Base-by-base conservation (phyloP, 768 basidiomycete species). In the Phlegmacium glaucopus region DNA sequence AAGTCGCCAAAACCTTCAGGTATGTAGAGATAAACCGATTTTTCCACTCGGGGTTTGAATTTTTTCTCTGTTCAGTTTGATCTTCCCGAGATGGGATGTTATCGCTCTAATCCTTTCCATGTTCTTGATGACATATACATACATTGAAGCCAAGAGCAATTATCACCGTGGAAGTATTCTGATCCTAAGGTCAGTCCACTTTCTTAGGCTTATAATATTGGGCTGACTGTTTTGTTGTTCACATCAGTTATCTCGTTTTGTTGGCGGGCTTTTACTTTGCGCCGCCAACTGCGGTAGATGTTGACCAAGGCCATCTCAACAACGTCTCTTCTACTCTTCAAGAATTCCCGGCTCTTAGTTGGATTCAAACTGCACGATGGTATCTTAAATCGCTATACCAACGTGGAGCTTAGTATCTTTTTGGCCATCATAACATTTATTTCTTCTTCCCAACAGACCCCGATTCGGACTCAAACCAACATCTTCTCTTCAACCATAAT, bases 61-160 rank as follows among this genome's bases (percentile, higher is more conserved):
- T 46, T 4, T 42, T 28, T 44, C 46, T 46, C 35, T 39, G 12
- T 17, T 8, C 60, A 98, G 94, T 16, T 80, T 99, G 45, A 93
- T 98, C 49, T 96, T 99, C 79, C 96, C 96, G 1, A 83, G 94
- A 55, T 99, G 95, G 95, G 96, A 99, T 62, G 92, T 94, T 41
- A 83, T 98, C 56, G 87, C 85, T 22, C 86, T 98, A 61, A 88
- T 98, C 55, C 78, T 99, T 38, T 91, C 94, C 0, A 94, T 99
- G 71, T 99, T 98, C 77, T 68, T 98, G 53, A 82, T 99, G 77
- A 98, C 96, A 0, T 99, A 99, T 66, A 95, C 94, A 4, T 98
- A 96, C 64, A 96, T 98, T 58, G 96, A 99, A 69, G 94, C 94
- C n/a, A 93, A 87, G 72, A 90, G 89, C 57, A 98, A 98, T 68